Evolutionary conservation across 129 eudicot genomes (phyloP).

Genomic region (Glebionis coronaria): DNA sequence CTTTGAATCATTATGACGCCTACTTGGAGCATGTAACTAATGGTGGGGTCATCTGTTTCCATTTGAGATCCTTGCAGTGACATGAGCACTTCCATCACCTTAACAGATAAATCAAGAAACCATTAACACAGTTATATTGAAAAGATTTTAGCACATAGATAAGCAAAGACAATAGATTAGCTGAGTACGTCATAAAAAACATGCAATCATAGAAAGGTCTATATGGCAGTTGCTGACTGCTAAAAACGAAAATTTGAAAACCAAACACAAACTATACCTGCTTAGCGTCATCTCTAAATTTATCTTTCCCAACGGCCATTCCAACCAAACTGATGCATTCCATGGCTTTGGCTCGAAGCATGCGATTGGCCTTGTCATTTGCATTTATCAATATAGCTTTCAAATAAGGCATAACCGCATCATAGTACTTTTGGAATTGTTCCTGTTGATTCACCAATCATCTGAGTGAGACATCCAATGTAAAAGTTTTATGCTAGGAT

Average conservation of each 20-base stretch:
- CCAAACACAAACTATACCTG: constrained; percentile 48
- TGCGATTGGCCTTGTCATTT: constrained; percentile 94
- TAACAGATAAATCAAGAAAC: constrained; percentile 16
- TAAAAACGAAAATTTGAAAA: not conserved
- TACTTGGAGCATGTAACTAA: constrained; percentile 99
- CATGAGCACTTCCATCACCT: constrained; percentile 99
- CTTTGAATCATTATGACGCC: constrained; percentile 22
- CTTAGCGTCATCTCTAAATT: constrained; percentile 94
- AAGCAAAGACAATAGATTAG: constrained; percentile 5
- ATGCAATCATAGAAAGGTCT: not conserved
- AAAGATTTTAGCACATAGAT: not conserved
- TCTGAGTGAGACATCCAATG: constrained; percentile 17
- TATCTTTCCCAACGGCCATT: constrained; percentile 99
- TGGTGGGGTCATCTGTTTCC: constrained; percentile 98
- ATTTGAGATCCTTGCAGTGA: constrained; percentile 96
- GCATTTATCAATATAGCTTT: constrained; percentile 90
- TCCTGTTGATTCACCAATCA: constrained; percentile 52
- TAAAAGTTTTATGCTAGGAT: constrained; percentile 11
- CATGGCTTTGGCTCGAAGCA: constrained; percentile 99
- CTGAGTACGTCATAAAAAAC: not conserved
- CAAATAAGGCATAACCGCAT: constrained; percentile 97
- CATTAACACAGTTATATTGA: constrained; percentile 3
- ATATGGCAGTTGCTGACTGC: not conserved
- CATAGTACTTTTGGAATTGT: constrained; percentile 98
- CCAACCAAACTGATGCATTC: constrained; percentile 99